Evolutionary conservation across 2,329 filamentous ascomycete genomes (phyloP), one percentile per base, ranked within the genome.

Genomic region (Aspergillus jensenii): DNA sequence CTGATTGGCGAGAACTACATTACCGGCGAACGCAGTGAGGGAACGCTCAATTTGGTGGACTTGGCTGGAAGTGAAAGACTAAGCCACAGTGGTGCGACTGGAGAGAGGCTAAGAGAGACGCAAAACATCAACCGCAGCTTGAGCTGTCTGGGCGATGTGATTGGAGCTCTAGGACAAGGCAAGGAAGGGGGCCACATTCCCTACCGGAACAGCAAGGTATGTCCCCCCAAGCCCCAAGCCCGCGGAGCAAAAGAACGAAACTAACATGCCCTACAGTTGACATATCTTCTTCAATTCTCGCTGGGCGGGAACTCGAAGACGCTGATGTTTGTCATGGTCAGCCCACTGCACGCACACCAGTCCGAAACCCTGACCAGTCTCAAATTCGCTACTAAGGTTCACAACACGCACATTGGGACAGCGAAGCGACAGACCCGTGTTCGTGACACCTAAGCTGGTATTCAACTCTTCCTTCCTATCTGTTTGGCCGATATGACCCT

Each of bases 271-370:
- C 58, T 25, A 23, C 56, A 89, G 84, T 83, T 99, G 64, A 99
- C 95, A 8, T 96, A 97, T 71, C 83, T 99, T 47, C 83, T 99
- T 39, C 91, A 98, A 84, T 96, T 95, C 71, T 96, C 91, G 3
- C 81, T 99, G 7, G 93, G 95, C 4, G 95, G 95, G 15, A 97
- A 96, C 74, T 95, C 90, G 66, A 96, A 97, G 78, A 99, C 95
- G 0, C 87, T 99, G 68, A 99, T 99, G 95, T 96, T 99, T 74
- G 91, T 98, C 73, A 98, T 98, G 93, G 90, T 96, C 56, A 95
- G 90, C 66, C 95, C 95, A 35, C 80, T 98, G 59, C 90, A 96
- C 78, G 90, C 87, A 6, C 95, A 98, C 78, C 80, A 97, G 63
- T 90, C 89, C 69, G 95, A 99, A 81, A 97, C 93, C 3, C 81